These are phyloP conservation scores for Cunninghamia lanceolata DNA, from an alignment of 75 land plant species.

Conservation along the genomic window DNA sequence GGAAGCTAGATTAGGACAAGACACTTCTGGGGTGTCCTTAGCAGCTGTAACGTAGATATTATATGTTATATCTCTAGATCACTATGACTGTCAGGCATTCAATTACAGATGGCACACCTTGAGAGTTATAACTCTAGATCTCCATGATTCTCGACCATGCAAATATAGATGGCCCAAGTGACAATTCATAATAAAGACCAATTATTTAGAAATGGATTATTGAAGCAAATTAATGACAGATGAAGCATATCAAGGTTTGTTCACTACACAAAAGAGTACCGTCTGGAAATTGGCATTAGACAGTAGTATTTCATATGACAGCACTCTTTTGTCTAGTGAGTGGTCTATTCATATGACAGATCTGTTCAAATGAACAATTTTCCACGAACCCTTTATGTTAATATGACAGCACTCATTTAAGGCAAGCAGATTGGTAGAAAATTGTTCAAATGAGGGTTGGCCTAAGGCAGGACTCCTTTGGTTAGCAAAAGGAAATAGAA, in stretches of 20 bases:
- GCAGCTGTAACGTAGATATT: neutral
- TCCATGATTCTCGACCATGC: too few species aligned
- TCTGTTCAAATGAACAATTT: too few species aligned
- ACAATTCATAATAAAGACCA: neutral
- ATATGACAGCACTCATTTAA: neutral
- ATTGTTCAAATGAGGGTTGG: neutral
- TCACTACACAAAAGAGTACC: neutral
- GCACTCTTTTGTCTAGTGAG: too few species aligned
- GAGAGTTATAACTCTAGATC: too few species aligned
- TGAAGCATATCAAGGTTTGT: neutral
- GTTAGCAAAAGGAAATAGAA: too few species aligned
- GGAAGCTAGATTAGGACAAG: neutral
- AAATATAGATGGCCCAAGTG: too few species aligned
- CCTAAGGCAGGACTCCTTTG: neutral
- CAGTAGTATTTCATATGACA: too few species aligned
- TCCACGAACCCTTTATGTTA: too few species aligned
- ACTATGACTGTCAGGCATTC: too few species aligned
- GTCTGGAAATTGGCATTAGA: neutral
- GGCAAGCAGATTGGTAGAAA: neutral
- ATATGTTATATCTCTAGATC: neutral
- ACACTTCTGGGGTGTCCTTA: neutral
- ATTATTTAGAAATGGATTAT: neutral
- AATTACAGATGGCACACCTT: too few species aligned
- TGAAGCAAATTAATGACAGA: neutral
- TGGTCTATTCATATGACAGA: too few species aligned